Evolutionary conservation across 2,329 filamentous ascomycete genomes (phyloP).

Genomic region (Pestalotiopsis sp.): DNA sequence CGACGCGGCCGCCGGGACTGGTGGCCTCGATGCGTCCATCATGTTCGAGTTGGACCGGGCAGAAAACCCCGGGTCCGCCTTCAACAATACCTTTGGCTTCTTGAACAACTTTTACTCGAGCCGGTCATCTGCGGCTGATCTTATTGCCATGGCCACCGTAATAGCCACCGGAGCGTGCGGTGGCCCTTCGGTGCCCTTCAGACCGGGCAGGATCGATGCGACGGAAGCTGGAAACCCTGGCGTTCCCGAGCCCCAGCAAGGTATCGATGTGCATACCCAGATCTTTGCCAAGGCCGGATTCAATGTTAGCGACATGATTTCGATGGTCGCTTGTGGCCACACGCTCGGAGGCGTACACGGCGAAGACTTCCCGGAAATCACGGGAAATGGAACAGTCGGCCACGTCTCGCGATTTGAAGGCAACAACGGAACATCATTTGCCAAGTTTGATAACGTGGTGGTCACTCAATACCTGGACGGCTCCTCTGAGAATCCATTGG

Average conservation of each 20-base stretch:
- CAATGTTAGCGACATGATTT: slow-evolving; percentile 35
- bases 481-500: slow-evolving; percentile 43
- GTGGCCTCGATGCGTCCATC: slow-evolving; percentile 24
- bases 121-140: slow-evolving; percentile 27
- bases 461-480: slow-evolving; percentile 44
- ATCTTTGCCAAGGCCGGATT: slow-evolving; percentile 34
- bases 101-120: slow-evolving; percentile 23
- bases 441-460: slow-evolving; percentile 43
- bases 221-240: slow-evolving; percentile 29
- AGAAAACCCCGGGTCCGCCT: slow-evolving; percentile 23
- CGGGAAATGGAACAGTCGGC: slow-evolving; percentile 33
- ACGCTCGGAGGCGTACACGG: slow-evolving; percentile 45
- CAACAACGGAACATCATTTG: slow-evolving; percentile 23
- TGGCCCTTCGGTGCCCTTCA: slow-evolving; percentile 27
- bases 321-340: slow-evolving; percentile 37
- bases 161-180: slow-evolving; percentile 25
- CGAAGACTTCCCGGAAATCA: slow-evolving; percentile 41
- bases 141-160: slow-evolving; percentile 33
- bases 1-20: slow-evolving; percentile 18
- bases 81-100: slow-evolving; percentile 24
- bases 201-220: slow-evolving; percentile 32
- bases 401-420: slow-evolving; percentile 33
- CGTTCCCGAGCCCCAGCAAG: slow-evolving; percentile 32
- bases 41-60: slow-evolving; percentile 19
- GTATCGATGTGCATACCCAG: slow-evolving; percentile 24